A percentile compares a stretch with the other conserved stretches of the same genome.
phyloP scores from a whole-genome alignment of 2,329 filamentous ascomycete species.

The Aspergillus costaricaensis region DNA sequence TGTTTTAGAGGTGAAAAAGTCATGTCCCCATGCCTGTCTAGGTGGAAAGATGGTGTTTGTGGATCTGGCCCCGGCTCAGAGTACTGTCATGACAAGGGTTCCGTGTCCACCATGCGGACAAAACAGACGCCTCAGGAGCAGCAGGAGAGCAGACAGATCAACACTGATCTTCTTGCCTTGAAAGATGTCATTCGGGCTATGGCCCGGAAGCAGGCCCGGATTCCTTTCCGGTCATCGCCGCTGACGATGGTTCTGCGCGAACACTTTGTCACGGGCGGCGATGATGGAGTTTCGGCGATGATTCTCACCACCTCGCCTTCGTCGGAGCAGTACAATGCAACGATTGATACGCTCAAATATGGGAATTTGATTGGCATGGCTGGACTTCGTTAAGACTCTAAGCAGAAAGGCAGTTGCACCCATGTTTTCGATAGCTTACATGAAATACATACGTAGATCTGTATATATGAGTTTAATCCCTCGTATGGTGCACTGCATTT shows the following conservation, averaged over 20 bases:
- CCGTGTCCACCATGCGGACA: not conserved
- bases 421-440: no score
- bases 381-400: not conserved
- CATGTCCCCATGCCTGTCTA: conserved; percentile 31
- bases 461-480: no score
- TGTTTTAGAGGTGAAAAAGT: conserved; percentile 28
- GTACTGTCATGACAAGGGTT: conserved; percentile 38
- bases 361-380: conserved; percentile 43
- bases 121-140: conserved; percentile 43
- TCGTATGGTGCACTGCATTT: no score
- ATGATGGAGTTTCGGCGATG: conserved; percentile 34
- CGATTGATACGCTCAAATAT: conserved; percentile 49
- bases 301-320: conserved; percentile 46
- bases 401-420: no score
- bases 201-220: conserved; percentile 34
- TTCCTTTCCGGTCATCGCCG: conserved; percentile 46
- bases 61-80: conserved; percentile 50
- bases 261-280: conserved; percentile 33
- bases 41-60: conserved; percentile 50
- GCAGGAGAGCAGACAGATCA: conserved; percentile 48
- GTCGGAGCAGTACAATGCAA: conserved; percentile 40
- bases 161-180: conserved; percentile 48
- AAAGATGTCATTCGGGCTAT: conserved; percentile 52
- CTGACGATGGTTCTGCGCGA: conserved; percentile 48
- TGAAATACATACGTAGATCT: no score